A percentile compares a stretch with the other conserved stretches of the same genome.
Conservation (phyloP, 2,329 filamentous ascomycete genomes). For the Neoarthrinium moseri region DNA sequence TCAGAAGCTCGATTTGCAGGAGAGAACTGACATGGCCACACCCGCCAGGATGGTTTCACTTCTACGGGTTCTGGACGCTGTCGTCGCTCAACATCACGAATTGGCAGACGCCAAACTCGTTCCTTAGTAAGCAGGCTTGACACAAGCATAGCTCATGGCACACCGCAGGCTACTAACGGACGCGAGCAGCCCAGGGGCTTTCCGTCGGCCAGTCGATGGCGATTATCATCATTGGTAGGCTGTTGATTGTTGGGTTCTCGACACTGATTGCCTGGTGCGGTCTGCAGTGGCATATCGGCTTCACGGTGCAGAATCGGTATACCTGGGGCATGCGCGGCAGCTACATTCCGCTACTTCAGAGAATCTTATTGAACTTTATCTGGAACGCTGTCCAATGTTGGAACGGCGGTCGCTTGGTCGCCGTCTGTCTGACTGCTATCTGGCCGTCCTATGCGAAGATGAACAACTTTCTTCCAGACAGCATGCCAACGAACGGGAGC, state of each 20-base stretch:
- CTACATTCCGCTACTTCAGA: constrained; percentile 46
- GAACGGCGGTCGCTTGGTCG: constrained; percentile 32
- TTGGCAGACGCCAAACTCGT: constrained; percentile 47
- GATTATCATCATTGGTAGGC: constrained; percentile 42
- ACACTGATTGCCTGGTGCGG: constrained; percentile 45
- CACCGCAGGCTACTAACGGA: no score
- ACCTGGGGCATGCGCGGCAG: constrained; percentile 48
- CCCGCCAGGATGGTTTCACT: constrained; percentile 37
- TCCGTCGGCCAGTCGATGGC: constrained; percentile 45
- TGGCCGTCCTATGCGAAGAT: constrained; percentile 44
- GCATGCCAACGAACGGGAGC: constrained; percentile 35
- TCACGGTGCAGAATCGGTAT: constrained; percentile 47
- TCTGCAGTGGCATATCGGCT: constrained; percentile 48
- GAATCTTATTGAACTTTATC: constrained; percentile 48
- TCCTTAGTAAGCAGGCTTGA: constrained; percentile 32
- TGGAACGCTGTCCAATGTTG: constrained; percentile 46
- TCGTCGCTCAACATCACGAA: constrained; percentile 38
- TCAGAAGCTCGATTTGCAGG: no score
- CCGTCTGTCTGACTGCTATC: constrained; percentile 41
- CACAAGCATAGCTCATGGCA: no score
- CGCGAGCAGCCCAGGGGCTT: constrained; percentile 40
- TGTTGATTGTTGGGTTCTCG: constrained; percentile 41
- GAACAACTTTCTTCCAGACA: constrained; percentile 41
- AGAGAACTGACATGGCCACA: neutral
- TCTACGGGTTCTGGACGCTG: constrained; percentile 40